phyloP scores from a whole-genome alignment of 371 early-diverging fungal genomes.

The Dichotomocladium elegans region DNA sequence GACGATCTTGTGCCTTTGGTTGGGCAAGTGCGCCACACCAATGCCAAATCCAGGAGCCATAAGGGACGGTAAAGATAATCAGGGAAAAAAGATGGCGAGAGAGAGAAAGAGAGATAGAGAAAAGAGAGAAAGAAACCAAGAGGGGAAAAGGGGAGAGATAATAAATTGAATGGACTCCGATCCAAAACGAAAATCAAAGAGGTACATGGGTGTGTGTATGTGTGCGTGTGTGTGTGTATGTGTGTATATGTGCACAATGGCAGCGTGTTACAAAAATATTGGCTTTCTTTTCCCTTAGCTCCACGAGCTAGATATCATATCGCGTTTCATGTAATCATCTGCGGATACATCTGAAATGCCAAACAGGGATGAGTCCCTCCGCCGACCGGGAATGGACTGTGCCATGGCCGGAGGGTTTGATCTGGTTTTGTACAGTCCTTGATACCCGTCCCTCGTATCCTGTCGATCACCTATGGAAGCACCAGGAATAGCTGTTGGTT shows the following conservation, averaged over 20 bases:
- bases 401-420: background rate
- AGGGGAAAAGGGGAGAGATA: background rate
- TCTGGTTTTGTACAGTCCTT: too few species aligned
- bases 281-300: too few species aligned
- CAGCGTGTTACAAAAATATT: background rate
- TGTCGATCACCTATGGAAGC: too few species aligned
- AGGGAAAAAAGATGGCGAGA: conserved; percentile 4
- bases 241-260: background rate
- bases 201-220: background rate
- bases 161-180: too few species aligned
- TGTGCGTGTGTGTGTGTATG: too few species aligned
- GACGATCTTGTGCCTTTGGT: conserved; percentile 94
- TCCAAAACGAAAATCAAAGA: too few species aligned
- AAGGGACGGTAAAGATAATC: background rate
- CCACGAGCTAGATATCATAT: conserved; percentile 24
- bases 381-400: conserved; percentile 3
- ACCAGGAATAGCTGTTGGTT: too few species aligned
- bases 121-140: background rate
- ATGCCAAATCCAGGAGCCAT: conserved; percentile 53
- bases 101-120: conserved; percentile 1
- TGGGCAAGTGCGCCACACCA: conserved; percentile 97
- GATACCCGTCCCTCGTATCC: too few species aligned
- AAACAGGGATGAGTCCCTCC: conserved; percentile 1
- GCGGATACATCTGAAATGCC: conserved; percentile 24
- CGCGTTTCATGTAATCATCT: conserved; percentile 37